Base-by-base conservation (phyloP, 176 grass and related monocot genomes). In the Oryza officinalis region DNA sequence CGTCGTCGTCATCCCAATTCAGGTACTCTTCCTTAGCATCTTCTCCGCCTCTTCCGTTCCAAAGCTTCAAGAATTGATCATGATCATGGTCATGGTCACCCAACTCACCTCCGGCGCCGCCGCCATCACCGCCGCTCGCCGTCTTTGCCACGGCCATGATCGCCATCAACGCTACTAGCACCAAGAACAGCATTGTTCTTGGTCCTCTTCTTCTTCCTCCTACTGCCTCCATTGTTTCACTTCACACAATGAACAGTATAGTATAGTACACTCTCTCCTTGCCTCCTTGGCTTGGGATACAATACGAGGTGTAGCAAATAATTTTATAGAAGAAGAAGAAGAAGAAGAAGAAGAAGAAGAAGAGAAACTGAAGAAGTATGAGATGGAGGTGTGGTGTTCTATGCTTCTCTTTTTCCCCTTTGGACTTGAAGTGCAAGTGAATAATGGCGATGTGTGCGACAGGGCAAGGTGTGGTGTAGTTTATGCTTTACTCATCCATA, bases 401-500 rank as follows among this genome's bases (percentile, higher is more conserved):
- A 52, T n/a, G 33, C 0, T 33, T 47, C 33, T 17, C 33, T 49
- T 31, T 41, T 40, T 2, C 4, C 4, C 5, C 5, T 41, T 10
- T 31, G 65, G 74, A 82, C 88, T 91, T 96, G 84, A 71, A 97
- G 91, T 97, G 83, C 63, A 97, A 93, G 89, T 77, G 86, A 96
- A 63, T 78, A 37, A 77, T 79, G 57, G 57, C 20, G 79, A 13
- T 45, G 27, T 69, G 70, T 50, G 76, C 30, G 83, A 86, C 74
- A 90, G 74, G 59, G 80, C 28, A 22, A 86, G 83, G 84, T 90
- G 79, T 90, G 46, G 84, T 90, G 84, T 90, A 37, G 84, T 87
- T 87, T 89, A 81, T 81, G 80, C 91, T 92, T 92, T 92, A 92
- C 87, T 92, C 91, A 81, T 89, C 45, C 44, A 32, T 69, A 5